These are phyloP conservation scores for Colletotrichum navitas DNA, from an alignment of 2,329 filamentous ascomycete genomes.

Conservation along the genomic window DNA sequence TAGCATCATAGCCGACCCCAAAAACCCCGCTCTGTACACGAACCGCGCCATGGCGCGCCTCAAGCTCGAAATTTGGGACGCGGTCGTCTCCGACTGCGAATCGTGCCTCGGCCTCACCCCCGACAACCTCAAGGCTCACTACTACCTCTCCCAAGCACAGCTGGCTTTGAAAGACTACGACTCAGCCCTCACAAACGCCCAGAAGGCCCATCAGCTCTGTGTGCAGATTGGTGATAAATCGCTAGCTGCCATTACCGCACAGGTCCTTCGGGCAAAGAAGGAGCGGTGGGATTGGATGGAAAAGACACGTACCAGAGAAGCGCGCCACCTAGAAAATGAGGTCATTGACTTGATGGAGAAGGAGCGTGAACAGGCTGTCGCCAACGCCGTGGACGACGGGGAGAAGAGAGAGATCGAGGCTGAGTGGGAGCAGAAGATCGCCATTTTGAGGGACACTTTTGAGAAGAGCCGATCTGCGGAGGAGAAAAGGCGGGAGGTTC, in stretches of 20 bases:
- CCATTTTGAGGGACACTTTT: conserved; percentile 61
- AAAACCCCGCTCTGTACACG: conserved; percentile 84
- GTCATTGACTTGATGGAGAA: conserved; percentile 65
- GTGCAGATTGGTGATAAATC: conserved; percentile 73
- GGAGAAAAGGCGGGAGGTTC: conserved; percentile 70
- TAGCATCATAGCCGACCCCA: conserved; percentile 82
- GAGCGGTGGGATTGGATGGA: conserved; percentile 86
- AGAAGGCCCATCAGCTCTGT: conserved; percentile 80
- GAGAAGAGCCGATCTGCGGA: conserved; percentile 61
- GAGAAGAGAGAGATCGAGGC: conserved; percentile 61
- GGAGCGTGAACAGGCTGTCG: conserved; percentile 59
- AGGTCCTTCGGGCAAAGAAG: conserved; percentile 86
- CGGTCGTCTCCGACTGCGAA: conserved; percentile 82
- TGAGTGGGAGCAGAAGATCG: conserved; percentile 63
- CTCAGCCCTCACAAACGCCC: conserved; percentile 77
- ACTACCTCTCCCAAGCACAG: conserved; percentile 86
- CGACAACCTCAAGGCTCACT: conserved; percentile 83
- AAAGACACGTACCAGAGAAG: conserved; percentile 67
- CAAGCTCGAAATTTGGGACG: conserved; percentile 79
- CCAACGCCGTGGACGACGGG: conserved; percentile 57
- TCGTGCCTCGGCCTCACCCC: conserved; percentile 77
- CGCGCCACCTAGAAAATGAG: conserved; percentile 70
- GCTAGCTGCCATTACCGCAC: conserved; percentile 76
- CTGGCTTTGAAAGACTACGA: conserved; percentile 79
- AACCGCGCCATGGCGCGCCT: conserved; percentile 89